A percentile compares a stretch with the other conserved stretches of the same genome.
These are phyloP conservation scores for Gautieria morchelliformis DNA, from an alignment of 768 basidiomycete genomes.

Conservation along the genomic window DNA sequence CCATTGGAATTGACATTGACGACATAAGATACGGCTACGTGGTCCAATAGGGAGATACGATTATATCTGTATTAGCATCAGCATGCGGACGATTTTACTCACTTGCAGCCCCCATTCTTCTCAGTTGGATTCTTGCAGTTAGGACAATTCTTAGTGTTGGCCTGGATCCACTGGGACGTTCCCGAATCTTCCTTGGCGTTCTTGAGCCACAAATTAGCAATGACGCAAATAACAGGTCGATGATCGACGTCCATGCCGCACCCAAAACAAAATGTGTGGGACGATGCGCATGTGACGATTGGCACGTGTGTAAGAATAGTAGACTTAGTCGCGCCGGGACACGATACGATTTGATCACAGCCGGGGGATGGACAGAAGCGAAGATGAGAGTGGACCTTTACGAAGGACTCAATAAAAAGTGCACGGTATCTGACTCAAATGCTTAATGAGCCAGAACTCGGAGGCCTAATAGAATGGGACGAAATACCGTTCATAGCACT, in stretches of 20 bases:
- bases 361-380: conserved; percentile 11
- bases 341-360: conserved; percentile 8
- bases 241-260: conserved; percentile 10
- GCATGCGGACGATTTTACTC: background rate
- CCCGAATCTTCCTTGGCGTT: conserved; percentile 12
- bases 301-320: conserved; percentile 9
- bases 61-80: conserved; percentile 2
- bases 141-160: conserved; percentile 13
- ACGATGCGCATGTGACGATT: conserved; percentile 5
- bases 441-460: background rate
- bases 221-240: conserved; percentile 10
- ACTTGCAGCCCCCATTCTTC: conserved; percentile 14
- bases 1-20: conserved; percentile 11
- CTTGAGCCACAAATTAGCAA: conserved; percentile 9
- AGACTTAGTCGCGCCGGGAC: conserved; percentile 3
- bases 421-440: conserved; percentile 6
- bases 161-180: conserved; percentile 12
- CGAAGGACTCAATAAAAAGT: conserved; percentile 11
- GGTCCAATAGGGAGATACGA: background rate
- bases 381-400: conserved; percentile 4
- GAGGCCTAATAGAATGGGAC: background rate
- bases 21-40: conserved; percentile 8
- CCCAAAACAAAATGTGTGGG: conserved; percentile 11
- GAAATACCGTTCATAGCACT: conserved; percentile 2
- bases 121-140: conserved; percentile 11